A percentile compares a stretch with the other conserved stretches of the same genome.
Conservation (phyloP, 257 asterid genomes). For the Scutellaria galericulata region DNA sequence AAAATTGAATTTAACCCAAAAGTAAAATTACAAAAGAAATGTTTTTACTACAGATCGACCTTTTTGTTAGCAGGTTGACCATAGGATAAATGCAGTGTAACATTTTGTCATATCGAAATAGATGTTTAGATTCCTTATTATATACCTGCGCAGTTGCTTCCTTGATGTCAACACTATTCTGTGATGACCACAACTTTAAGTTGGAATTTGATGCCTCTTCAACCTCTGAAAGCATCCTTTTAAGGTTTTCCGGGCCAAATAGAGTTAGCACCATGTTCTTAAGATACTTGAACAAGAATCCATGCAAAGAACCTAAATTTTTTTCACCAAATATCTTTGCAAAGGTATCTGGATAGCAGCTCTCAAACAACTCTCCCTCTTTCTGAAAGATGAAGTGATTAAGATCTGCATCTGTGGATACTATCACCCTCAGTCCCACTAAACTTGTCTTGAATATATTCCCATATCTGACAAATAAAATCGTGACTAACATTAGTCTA, state of each 20-base stretch:
- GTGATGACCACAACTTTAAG: conserved; percentile 54
- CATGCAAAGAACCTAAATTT: conserved; percentile 64
- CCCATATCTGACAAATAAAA: conserved; percentile 56
- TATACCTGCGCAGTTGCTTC: conserved; percentile 67
- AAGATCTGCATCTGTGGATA: conserved; percentile 72
- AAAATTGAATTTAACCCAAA: no score
- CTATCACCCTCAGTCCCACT: conserved; percentile 66
- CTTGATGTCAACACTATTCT: conserved; percentile 54
- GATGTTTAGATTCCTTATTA: no score
- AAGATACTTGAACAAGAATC: conserved; percentile 72
- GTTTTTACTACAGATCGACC: no score
- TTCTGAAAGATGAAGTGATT: conserved; percentile 71
- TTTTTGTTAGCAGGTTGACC: no score
- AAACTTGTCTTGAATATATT: conserved; percentile 67
- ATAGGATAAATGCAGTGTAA: no score
- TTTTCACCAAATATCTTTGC: conserved; percentile 65
- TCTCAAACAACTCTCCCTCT: conserved; percentile 67
- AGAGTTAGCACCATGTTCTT: conserved; percentile 68
- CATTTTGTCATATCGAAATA: no score
- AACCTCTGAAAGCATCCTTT: conserved; percentile 67
- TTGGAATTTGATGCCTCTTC: conserved; percentile 50
- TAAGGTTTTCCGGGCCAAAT: conserved; percentile 73
- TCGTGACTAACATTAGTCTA: background rate
- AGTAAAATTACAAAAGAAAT: no score
- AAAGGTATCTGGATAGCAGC: conserved; percentile 75